Percentiles rank a stretch among this genome's conserved stretches.
phyloP scores from a whole-genome alignment of 1,284 basidiomycete genomes.

The Hemileccinum hortonii region DNA sequence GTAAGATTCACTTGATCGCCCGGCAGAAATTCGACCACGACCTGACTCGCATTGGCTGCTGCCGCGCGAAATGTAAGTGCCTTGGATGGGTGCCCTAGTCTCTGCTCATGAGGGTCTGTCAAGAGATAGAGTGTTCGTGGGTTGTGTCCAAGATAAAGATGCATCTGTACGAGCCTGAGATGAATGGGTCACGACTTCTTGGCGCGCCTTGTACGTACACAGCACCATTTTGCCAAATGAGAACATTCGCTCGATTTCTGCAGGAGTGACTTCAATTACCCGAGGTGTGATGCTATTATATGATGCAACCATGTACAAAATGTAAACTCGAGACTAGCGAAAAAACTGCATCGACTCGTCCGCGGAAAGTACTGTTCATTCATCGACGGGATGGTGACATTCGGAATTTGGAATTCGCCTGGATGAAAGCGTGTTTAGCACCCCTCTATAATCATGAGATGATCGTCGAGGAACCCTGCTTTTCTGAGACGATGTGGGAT shows the following conservation, averaged over 20 bases:
- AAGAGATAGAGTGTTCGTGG: slow-evolving; percentile 72
- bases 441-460: slow-evolving; percentile 7
- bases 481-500: slow-evolving; percentile 5
- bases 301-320: slow-evolving; percentile 7
- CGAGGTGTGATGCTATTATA: neutral
- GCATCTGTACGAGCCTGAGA: slow-evolving; percentile 43
- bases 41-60: slow-evolving; percentile 55
- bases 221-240: too few relatives aligned
- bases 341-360: neutral
- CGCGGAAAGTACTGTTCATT: slow-evolving; percentile 13
- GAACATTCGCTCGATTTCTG: too few relatives aligned
- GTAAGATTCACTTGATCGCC: slow-evolving; percentile 69
- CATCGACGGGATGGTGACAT: slow-evolving; percentile 8
- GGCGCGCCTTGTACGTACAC: too few relatives aligned
- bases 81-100: slow-evolving; percentile 53
- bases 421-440: slow-evolving; percentile 11
- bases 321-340: slow-evolving; percentile 1
- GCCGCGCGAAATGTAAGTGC: slow-evolving; percentile 71
- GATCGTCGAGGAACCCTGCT: slow-evolving; percentile 16
- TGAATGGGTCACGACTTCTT: too few relatives aligned
- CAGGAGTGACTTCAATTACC: too few relatives aligned
- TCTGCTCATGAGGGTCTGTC: slow-evolving; percentile 65
- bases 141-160: slow-evolving; percentile 65
- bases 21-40: slow-evolving; percentile 81
- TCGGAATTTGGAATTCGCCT: slow-evolving; percentile 17